Conservation (phyloP, 2,329 filamentous ascomycete species). For the Aspergillus sp. region DNA sequence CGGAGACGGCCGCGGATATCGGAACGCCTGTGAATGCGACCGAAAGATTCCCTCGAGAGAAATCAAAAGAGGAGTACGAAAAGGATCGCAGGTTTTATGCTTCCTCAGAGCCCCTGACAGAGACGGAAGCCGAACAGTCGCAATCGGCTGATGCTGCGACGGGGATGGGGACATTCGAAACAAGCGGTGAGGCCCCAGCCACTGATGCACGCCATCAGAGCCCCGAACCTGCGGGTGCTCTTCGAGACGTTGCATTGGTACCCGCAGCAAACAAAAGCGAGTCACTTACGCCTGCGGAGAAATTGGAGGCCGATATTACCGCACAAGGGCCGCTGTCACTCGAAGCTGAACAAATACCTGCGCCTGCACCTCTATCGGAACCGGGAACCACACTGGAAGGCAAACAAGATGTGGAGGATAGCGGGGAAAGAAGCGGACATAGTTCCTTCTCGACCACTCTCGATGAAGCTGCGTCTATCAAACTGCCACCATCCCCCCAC, state of each 20-base stretch:
- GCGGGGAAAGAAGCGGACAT: slow-evolving; percentile 11
- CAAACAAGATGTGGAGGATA: slow-evolving; percentile 16
- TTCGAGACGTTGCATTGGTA: slow-evolving; percentile 3
- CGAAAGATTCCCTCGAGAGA: too few relatives aligned
- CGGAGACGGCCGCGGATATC: too few relatives aligned
- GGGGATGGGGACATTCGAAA: slow-evolving; percentile 6
- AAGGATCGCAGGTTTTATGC: too few relatives aligned
- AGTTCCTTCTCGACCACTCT: background rate
- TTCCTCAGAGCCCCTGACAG: too few relatives aligned
- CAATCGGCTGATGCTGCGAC: background rate
- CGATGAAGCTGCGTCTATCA: slow-evolving; percentile 3
- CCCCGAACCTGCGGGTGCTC: slow-evolving; percentile 1
- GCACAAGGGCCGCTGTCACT: slow-evolving; percentile 12
- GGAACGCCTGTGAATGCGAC: too few relatives aligned
- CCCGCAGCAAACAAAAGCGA: slow-evolving; percentile 2
- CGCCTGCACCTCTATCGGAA: slow-evolving; percentile 8
- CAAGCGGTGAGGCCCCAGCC: slow-evolving; percentile 10
- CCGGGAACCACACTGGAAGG: slow-evolving; percentile 5
- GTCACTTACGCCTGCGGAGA: slow-evolving; percentile 11
- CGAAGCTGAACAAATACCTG: slow-evolving; percentile 7
- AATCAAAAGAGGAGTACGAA: too few relatives aligned
- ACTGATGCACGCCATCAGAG: slow-evolving; percentile 1
- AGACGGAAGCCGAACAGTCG: too few relatives aligned
- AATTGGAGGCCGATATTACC: slow-evolving; percentile 13
- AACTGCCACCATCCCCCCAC: background rate